Conservation (phyloP, 2,329 filamentous ascomycete species). For the Talaromyces amestolkiae region DNA sequence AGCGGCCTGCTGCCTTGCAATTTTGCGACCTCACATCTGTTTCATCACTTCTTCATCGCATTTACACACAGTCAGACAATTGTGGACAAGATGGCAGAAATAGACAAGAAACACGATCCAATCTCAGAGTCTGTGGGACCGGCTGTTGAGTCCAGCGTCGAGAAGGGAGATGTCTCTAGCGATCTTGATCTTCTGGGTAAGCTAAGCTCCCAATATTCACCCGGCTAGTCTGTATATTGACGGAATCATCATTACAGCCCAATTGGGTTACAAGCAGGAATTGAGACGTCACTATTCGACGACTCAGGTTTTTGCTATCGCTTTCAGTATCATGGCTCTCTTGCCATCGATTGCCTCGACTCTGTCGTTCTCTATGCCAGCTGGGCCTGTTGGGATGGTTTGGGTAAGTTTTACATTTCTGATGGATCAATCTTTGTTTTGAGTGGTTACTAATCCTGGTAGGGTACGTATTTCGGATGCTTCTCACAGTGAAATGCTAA, state of each 20-base stretch:
- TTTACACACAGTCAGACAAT: background rate
- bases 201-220: background rate
- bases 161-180: conserved; percentile 10
- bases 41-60: too few relatives aligned
- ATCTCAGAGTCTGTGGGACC: background rate
- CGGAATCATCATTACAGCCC: conserved; percentile 9
- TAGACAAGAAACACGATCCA: conserved; percentile 6
- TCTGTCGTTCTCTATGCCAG: conserved; percentile 57
- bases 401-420: conserved; percentile 45
- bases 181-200: conserved; percentile 18
- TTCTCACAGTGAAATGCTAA: background rate
- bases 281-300: conserved; percentile 61
- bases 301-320: conserved; percentile 61
- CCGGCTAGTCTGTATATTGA: background rate
- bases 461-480: conserved; percentile 16
- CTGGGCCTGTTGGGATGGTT: conserved; percentile 60
- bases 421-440: background rate
- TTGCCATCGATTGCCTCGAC: conserved; percentile 61
- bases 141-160: background rate
- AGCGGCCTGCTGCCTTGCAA: background rate
- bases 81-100: conserved; percentile 6
- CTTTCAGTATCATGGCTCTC: conserved; percentile 61
- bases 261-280: conserved; percentile 58
- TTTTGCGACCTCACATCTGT: background rate
- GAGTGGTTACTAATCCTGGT: background rate